Base-by-base conservation (phyloP, 129 eudicot genomes). In the Solidago caesia region DNA sequence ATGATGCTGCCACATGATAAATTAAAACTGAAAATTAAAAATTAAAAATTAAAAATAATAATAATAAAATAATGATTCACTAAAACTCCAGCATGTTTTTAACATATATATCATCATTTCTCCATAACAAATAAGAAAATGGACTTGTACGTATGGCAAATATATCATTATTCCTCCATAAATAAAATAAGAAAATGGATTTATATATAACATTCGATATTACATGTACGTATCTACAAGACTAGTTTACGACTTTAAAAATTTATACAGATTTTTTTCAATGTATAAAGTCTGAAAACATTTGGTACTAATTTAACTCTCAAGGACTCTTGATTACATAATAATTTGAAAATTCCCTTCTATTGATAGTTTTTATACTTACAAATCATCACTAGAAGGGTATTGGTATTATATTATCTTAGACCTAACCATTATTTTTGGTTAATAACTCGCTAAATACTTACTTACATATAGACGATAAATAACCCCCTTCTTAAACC, bases 381-480 rank as follows among this genome's bases (percentile, higher is more conserved):
- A 90, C 90, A 81, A 71, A 76, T 76, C 75, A 79, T 70, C 84
- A 83, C 68, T 52, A 72, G 84, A 79, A 66, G 82, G 73, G 80
- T 71, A 71, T 33, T 33, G 39, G 39, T 55, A 15, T 72, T 43
- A 27, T 8, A 27, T n/a, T 56, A 66, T 79, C 68, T 68, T 72
- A 79, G 21, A 16, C 68, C 73, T 78, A 78, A 57, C 12, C 68
- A 56, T 73, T 73, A 72, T 73, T 65, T 64, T 74, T 65, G 43
- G 83, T 79, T 66, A 73, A 72, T 29, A 71, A 72, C 82, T 79
- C 77, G 21, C 73, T 53, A 78, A n/a, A 78, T 33, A 33, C 39
- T 70, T 73, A 75, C 72, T 76, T 77, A 71, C 60, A 62, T 63
- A 71, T 60, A 77, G 43, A 77, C 61, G 42, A 67, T 43, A 12